Evolutionary conservation across 257 asterid genomes (phyloP).

Genomic region (Ajuga chamaepitys): DNA sequence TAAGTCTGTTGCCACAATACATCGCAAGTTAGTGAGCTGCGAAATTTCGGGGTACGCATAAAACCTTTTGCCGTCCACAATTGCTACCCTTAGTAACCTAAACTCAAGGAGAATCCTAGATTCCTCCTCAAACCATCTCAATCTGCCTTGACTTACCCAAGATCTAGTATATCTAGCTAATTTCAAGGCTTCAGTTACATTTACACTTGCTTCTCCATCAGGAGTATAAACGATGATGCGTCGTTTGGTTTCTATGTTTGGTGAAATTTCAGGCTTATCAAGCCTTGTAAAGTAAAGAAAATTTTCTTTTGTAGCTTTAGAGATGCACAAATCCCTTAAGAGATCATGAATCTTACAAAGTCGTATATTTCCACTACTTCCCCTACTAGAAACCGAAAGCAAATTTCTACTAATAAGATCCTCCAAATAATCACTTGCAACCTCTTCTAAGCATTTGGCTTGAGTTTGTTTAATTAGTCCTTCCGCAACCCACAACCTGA

Average conservation of each 20-base stretch:
- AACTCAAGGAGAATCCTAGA: neutral
- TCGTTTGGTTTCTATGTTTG: neutral
- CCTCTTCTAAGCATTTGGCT: slow-evolving; percentile 17
- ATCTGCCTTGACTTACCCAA: neutral
- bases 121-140: neutral
- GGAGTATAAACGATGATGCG: slow-evolving; percentile 3
- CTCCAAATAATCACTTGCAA: slow-evolving; percentile 10
- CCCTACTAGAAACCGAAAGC: neutral
- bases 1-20: neutral
- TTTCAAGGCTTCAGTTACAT: neutral
- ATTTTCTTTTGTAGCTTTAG: too few species aligned
- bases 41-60: neutral
- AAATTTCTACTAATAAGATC: too few species aligned
- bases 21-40: neutral
- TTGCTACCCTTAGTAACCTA: slow-evolving; percentile 3
- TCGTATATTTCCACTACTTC: neutral
- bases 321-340: slow-evolving; percentile 15
- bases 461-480: slow-evolving; percentile 7
- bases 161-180: slow-evolving; percentile 1
- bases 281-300: neutral
- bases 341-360: slow-evolving; percentile 23
- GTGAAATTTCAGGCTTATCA: neutral
- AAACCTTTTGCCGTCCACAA: neutral
- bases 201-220: too few species aligned
- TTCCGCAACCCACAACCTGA: slow-evolving; percentile 23